Percentiles rank a stretch among this genome's conserved stretches.
Evolutionary conservation across 176 grass and related monocot species (phyloP).

Genomic region (Oryza meyeriana): DNA sequence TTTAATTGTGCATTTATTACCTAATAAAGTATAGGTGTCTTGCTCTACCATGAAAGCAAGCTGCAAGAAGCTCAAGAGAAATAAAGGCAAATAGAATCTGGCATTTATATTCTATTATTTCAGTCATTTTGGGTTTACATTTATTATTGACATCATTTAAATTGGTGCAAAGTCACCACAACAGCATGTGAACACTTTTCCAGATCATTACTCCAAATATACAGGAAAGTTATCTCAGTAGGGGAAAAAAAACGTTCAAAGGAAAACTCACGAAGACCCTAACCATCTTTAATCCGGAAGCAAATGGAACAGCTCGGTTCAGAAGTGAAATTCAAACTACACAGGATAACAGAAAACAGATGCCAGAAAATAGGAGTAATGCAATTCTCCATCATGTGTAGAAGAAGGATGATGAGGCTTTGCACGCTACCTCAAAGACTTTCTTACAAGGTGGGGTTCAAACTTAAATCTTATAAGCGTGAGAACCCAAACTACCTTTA

Average conservation of each 20-base stretch:
- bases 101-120: not conserved
- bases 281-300: not conserved
- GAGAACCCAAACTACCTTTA: not conserved
- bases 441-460: not conserved
- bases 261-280: not conserved
- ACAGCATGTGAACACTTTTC: not conserved
- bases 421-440: not conserved
- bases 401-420: not conserved
- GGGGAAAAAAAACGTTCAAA: not conserved
- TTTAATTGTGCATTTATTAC: not conserved
- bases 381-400: not conserved
- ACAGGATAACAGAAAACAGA: not conserved
- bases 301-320: too few species aligned
- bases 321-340: not conserved
- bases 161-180: not conserved
- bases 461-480: not conserved
- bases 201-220: constrained; percentile 9
- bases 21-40: not conserved
- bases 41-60: not conserved
- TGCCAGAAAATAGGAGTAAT: not conserved
- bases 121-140: not conserved
- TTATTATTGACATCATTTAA: constrained; percentile 3
- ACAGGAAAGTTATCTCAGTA: not conserved
- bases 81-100: not conserved
- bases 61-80: not conserved